Percentiles rank a stretch among this genome's conserved stretches.
Evolutionary conservation across 352 stramenopile species (phyloP).

Genomic region (Phytophthora pistaciae): DNA sequence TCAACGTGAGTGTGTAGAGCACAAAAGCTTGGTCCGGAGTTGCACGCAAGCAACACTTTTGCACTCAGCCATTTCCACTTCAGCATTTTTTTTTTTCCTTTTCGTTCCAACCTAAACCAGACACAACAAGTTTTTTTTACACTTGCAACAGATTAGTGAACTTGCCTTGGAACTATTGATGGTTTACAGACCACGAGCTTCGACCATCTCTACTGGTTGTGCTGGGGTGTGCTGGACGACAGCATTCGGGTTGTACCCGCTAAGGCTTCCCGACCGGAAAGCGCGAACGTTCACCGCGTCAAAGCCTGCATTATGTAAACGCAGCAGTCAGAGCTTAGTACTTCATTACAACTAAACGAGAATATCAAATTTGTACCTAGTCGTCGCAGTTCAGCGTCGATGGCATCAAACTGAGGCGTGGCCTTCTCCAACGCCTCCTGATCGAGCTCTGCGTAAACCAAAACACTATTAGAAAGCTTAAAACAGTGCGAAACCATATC

Average conservation of each 20-base stretch:
- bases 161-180: too few relatives aligned
- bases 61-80: not conserved
- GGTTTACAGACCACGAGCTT: not conserved
- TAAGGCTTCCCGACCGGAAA: slow-evolving; percentile 73
- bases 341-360: not conserved
- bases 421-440: slow-evolving; percentile 39
- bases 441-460: slow-evolving; percentile 50
- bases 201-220: not conserved
- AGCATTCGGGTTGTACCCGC: slow-evolving; percentile 53
- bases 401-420: slow-evolving; percentile 32
- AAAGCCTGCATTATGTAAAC: slow-evolving; percentile 52
- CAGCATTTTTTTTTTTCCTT: not conserved
- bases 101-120: not conserved
- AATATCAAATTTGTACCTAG: slow-evolving; percentile 38
- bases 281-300: slow-evolving; percentile 54
- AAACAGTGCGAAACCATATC: not conserved
- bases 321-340: not conserved
- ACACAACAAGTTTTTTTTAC: not conserved
- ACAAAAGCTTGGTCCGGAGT: too few relatives aligned
- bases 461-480: not conserved
- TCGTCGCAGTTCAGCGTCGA: slow-evolving; percentile 45
- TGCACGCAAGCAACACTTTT: not conserved
- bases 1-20: too few relatives aligned
- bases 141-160: not conserved
- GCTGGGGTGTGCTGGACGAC: slow-evolving; percentile 38